Evolutionary conservation across 148 eudicot genomes (phyloP).

Genomic region (Oxyria digyna): DNA sequence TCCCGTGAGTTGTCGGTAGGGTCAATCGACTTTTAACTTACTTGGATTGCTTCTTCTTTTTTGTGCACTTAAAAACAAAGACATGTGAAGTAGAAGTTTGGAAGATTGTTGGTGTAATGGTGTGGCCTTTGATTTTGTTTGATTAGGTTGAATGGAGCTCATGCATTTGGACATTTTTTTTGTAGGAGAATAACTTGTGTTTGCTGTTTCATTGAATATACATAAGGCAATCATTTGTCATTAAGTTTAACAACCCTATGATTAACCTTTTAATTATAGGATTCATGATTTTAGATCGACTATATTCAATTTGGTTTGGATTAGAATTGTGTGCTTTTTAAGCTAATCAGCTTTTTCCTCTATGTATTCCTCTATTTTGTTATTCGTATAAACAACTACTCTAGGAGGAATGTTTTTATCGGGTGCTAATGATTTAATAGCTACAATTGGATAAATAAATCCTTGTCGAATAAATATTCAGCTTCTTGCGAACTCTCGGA

Average conservation of each 20-base stretch:
- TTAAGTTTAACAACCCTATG: neutral
- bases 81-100: constrained; percentile 32
- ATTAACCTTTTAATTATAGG: too few species aligned
- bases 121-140: neutral
- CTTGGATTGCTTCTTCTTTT: constrained; percentile 5
- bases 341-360: too few species aligned
- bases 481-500: too few species aligned
- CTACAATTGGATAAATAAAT: too few species aligned
- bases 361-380: too few species aligned
- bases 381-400: too few species aligned
- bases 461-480: too few species aligned
- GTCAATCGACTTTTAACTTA: constrained; percentile 24
- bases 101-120: constrained; percentile 15
- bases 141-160: neutral
- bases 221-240: neutral
- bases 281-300: too few species aligned
- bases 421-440: too few species aligned
- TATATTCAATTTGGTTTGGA: too few species aligned
- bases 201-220: neutral
- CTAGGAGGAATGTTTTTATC: too few species aligned
- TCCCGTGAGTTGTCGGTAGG: constrained; percentile 58
- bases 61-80: constrained; percentile 28
- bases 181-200: neutral
- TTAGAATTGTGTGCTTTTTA: too few species aligned
- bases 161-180: neutral